These are phyloP conservation scores for Scenedesmus sp. DNA, from an alignment of 163 green algal species.

Conservation along the genomic window DNA sequence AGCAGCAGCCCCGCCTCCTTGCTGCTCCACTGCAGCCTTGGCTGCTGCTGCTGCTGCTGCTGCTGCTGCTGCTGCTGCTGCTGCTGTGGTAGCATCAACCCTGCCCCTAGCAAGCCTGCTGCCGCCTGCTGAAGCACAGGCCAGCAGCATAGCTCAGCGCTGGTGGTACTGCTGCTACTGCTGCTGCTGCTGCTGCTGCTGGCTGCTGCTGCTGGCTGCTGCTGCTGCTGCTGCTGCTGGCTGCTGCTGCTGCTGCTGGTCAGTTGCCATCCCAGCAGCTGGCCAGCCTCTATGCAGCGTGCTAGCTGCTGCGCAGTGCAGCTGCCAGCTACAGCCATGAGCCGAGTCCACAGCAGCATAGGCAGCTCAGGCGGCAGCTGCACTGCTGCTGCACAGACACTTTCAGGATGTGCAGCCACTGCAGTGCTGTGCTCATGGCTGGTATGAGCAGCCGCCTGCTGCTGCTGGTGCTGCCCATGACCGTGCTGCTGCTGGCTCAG, in stretches of 20 bases:
- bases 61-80: not conserved
- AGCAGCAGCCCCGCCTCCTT: slow-evolving; percentile 28
- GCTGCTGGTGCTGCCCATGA: slow-evolving; percentile 30
- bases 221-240: slow-evolving; percentile 24
- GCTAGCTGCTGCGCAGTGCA: slow-evolving; percentile 44
- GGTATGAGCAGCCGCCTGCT: not conserved
- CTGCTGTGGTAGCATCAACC: not conserved
- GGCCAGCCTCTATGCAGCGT: not conserved
- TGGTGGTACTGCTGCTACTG: not conserved
- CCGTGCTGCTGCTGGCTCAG: not conserved
- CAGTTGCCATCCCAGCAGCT: slow-evolving; percentile 35
- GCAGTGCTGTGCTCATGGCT: not conserved
- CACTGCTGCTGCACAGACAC: not conserved
- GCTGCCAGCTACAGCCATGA: slow-evolving; percentile 18
- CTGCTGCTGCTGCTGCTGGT: slow-evolving; percentile 14
- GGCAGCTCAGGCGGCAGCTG: slow-evolving; percentile 2
- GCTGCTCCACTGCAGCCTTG: slow-evolving; percentile 18
- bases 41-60: not conserved
- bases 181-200: not conserved
- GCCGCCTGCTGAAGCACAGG: not conserved
- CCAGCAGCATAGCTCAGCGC: not conserved
- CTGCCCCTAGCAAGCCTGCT: not conserved
- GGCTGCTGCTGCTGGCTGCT: too few species aligned
- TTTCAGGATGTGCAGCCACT: not conserved
- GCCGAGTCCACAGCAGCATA: not conserved